Base-by-base conservation (phyloP, 495 filamentous ascomycete genomes). In the Apiosordaria backusii region DNA sequence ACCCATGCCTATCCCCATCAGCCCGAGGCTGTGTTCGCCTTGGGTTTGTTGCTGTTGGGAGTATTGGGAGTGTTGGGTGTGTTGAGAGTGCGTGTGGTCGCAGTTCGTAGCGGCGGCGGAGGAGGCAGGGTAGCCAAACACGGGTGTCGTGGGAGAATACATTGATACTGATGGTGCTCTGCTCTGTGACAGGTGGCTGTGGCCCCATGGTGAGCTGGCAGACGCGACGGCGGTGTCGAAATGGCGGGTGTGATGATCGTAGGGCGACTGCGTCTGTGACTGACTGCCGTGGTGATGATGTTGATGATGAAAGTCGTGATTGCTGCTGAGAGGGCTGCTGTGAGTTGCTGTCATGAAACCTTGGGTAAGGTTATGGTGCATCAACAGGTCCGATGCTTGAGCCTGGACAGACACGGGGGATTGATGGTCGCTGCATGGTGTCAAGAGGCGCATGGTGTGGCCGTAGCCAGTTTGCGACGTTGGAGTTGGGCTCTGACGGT, bases 401-500 rank as follows among this genome's bases (percentile, higher is more conserved):
- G 35, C 35, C 16, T 45, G 35, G 35, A 45, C 35, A 13, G 35
- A 45, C 5, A 45, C 13, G 13, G 35, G 35, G 35, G 35, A 45
- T 45, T 45, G 35, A 13, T 45, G 35, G 35, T 83, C 81, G 73
- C 77, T 80, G 72, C 73, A 76, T 1, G 81, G 81, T 0, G 81
- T 83, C 26, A 81, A 75, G 3, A 81, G 67, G 0, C 74, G 70
- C 22, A 79, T 72, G 23, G 73, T 54, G 21, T 70, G 61, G 59
- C 61, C 16, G 66, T 67, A 60, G 73, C 71, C 4, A 63, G 67
- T 1, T 64, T 26, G 15, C 27, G 27, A 26, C 29, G 27, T n/a
- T 63, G 21, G 10, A 25, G 57, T 16, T 55, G 60, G 9, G 62
- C 35, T 13, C 35, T 70, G 50, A 63, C 66, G 61, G 10, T 23